A percentile compares a stretch with the other conserved stretches of the same genome.
Conservation (phyloP, 78 protist genomes). For the Dictyostelium brefeldianum region DNA sequence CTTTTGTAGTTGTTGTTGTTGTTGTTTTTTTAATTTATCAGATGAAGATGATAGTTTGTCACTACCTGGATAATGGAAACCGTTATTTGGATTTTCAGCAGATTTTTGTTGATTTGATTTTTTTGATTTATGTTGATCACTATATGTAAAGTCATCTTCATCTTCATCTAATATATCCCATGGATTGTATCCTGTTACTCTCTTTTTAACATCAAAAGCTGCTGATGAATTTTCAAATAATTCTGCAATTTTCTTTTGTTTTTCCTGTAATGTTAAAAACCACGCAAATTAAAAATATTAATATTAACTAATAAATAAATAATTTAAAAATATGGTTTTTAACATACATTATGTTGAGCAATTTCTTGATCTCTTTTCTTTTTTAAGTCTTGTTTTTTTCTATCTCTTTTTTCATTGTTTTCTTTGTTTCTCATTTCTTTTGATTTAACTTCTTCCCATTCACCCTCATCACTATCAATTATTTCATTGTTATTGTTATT, state of each 20-base stretch:
- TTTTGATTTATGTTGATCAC: background rate
- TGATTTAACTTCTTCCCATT: slow-evolving; percentile 31
- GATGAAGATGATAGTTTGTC: background rate
- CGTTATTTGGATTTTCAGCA: slow-evolving; percentile 22
- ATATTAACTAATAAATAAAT: background rate
- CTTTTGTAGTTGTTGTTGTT: slow-evolving; percentile 5
- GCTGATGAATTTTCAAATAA: slow-evolving; percentile 41
- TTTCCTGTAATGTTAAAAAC: background rate
- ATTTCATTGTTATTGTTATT: slow-evolving; percentile 12
- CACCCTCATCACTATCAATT: slow-evolving; percentile 28
- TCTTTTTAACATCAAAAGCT: slow-evolving; percentile 12
- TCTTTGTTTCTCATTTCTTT: slow-evolving; percentile 30
- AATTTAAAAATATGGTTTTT: background rate
- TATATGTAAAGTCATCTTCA: slow-evolving; percentile 25
- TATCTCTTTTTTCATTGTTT: slow-evolving; percentile 7
- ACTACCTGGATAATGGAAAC: slow-evolving; percentile 6
- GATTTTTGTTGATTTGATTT: background rate
- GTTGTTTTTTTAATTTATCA: slow-evolving; percentile 4
- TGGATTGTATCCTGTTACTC: slow-evolving; percentile 1
- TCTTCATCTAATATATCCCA: slow-evolving; percentile 62
- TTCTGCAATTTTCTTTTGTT: slow-evolving; percentile 57
- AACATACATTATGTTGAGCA: slow-evolving; percentile 16
- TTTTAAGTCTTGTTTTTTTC: slow-evolving; percentile 11
- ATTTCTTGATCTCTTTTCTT: slow-evolving; percentile 33
- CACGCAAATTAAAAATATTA: background rate